Base-by-base conservation (phyloP, 305 asterid genomes). In the Petunia hybrid region DNA sequence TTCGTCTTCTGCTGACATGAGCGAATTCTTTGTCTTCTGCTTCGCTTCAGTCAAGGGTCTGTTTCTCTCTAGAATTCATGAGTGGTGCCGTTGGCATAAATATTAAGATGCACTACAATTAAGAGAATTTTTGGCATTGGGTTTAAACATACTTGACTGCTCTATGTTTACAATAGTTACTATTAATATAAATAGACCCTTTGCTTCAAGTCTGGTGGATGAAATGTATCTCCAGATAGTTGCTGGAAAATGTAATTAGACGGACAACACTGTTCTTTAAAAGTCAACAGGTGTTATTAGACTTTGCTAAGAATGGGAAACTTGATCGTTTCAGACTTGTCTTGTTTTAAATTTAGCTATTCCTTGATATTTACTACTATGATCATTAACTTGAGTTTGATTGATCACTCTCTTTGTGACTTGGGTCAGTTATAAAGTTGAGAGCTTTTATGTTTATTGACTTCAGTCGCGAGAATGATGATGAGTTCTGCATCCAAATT, bases 11-110 rank as follows among this genome's bases (percentile, higher is more conserved):
- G 57, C 57, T 10, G 31, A 22, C 31, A 22, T 22, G 31, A 0
- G 31, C 63, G 36, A 46, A 73, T 73, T 73, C 78, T 51, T n/a
- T 35, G 78, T 36, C 36, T 71, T 53, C 12, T 53, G 57, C 57
- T 10, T 53, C 12, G 12, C 57, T 53, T 53, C n/a, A 22, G 31
- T 22, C 31, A 22, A 22, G 31, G 31, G 31, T 22, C 31, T 22
- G 31, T 22, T 22, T 22, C 31, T 22, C 31, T 4, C 57, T 53
- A 10, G 57, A 53, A 53, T 53, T 53, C 57, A 53, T 53, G 31
- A 0, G 31, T 22, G 31, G 31, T 22, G 31, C 31, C 4, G 57
- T 53, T 53, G 4, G n/a, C 4, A n/a, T 53, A 53, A 10, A 53
- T 53, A 13, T 53, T 53, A 53, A 53, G 57, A 10, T 53, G 9